phyloP scores from a whole-genome alignment of 2,329 filamentous ascomycete species.

The Tolypocladium album region DNA sequence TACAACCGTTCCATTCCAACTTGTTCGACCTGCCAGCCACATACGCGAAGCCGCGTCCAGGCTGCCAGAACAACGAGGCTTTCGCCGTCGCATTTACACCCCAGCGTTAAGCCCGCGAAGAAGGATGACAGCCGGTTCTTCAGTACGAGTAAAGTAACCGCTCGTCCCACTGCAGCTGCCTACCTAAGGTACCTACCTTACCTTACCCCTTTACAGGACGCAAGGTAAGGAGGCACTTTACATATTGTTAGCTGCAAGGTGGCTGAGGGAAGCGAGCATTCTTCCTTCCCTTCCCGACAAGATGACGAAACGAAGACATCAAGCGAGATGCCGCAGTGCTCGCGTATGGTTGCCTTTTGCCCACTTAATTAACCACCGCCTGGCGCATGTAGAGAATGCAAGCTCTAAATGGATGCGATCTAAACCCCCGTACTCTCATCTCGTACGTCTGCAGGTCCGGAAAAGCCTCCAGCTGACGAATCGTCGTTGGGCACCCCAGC shows the following conservation, averaged over 20 bases:
- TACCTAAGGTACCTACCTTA: too few species aligned
- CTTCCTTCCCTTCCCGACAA: too few species aligned
- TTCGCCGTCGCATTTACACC: neutral
- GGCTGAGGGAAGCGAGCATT: neutral
- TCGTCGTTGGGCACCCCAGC: too few species aligned
- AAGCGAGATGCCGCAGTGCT: neutral
- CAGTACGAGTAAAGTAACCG: neutral
- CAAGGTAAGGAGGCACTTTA: too few species aligned
- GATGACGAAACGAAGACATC: too few species aligned
- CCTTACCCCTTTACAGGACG: too few species aligned
- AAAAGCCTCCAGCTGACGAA: neutral
- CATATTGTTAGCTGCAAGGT: neutral
- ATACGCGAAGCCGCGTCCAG: neutral
- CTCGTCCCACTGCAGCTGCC: neutral
- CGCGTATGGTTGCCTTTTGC: too few species aligned
- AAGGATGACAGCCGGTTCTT: neutral
- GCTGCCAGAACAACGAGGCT: neutral
- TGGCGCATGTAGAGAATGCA: too few species aligned
- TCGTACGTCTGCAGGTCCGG: neutral
- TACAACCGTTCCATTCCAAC: too few species aligned
- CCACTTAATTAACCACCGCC: neutral
- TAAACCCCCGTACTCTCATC: neutral
- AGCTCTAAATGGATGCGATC: neutral
- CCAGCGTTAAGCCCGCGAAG: neutral
- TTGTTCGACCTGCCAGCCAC: neutral